Evolutionary conservation across 495 filamentous ascomycete species (phyloP).

Genomic region (Pyrenopolyporus hunteri): DNA sequence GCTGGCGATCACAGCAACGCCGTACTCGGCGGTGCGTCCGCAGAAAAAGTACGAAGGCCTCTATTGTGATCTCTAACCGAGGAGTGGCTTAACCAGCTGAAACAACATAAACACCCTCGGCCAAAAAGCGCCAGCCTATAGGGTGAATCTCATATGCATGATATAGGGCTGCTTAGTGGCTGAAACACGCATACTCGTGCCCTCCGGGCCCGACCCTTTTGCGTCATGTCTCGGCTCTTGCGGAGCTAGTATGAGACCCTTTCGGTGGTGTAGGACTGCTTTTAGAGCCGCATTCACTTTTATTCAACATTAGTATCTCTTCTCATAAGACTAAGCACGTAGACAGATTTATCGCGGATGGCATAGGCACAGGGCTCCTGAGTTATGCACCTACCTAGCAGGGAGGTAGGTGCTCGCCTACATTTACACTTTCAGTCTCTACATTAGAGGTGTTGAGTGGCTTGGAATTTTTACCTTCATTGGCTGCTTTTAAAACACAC

Average conservation of each 20-base stretch:
- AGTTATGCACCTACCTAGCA: no score
- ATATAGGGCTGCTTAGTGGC: conserved; percentile 27
- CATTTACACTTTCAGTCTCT: no score
- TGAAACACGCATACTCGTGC: conserved; percentile 19
- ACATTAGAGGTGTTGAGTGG: no score
- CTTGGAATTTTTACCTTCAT: no score
- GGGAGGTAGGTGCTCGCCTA: no score
- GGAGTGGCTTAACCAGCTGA: background rate
- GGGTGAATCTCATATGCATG: background rate
- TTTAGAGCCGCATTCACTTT: background rate
- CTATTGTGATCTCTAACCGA: background rate
- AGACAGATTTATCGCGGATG: no score
- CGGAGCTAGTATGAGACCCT: background rate
- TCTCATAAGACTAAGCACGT: no score
- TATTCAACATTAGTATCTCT: no score
- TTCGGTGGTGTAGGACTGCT: background rate
- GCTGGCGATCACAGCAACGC: background rate
- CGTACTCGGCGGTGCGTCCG: background rate
- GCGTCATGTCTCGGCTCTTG: conserved; percentile 11
- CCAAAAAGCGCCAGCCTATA: background rate
- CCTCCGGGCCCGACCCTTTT: conserved; percentile 1
- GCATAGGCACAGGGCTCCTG: no score
- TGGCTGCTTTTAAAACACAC: no score
- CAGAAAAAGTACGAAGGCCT: background rate
- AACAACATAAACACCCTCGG: background rate